A percentile compares a stretch with the other conserved stretches of the same genome.
Evolutionary conservation across 2,329 filamentous ascomycete species (phyloP).

Genomic region (Sclerotinia trifoliorum): DNA sequence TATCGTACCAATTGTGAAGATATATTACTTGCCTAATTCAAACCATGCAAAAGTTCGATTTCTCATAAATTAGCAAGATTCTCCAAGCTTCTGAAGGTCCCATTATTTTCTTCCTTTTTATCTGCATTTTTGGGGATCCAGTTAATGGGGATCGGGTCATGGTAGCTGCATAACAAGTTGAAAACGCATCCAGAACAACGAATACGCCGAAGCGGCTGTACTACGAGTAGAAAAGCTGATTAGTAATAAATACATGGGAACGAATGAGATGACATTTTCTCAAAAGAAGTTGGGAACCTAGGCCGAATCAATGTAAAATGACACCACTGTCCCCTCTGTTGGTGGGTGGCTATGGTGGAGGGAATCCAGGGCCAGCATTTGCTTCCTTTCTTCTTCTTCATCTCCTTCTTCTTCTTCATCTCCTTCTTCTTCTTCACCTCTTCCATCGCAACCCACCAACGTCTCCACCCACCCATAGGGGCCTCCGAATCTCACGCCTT

Average conservation of each 20-base stretch:
- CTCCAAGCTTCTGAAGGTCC: neutral
- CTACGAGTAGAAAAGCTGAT: neutral
- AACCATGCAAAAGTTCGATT: neutral
- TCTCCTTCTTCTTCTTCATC: no score
- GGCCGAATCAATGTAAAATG: no score
- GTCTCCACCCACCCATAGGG: neutral
- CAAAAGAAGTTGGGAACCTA: no score
- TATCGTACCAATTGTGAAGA: neutral
- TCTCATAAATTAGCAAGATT: neutral
- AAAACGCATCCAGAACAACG: conserved; percentile 7
- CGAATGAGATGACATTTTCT: neutral
- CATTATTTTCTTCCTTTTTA: neutral
- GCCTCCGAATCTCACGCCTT: neutral
- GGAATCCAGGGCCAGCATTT: no score
- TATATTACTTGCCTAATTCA: neutral
- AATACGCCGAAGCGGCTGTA: neutral
- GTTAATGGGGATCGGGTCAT: neutral
- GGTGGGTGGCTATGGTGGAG: no score
- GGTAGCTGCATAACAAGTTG: neutral
- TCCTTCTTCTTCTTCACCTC: neutral
- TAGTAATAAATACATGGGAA: neutral
- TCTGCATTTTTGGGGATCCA: neutral
- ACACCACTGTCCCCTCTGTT: no score
- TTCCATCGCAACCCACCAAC: neutral
- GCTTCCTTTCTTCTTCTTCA: neutral